Evolutionary conservation across 2,329 filamentous ascomycete species (phyloP).

Genomic region (Aureobasidium pullulans): DNA sequence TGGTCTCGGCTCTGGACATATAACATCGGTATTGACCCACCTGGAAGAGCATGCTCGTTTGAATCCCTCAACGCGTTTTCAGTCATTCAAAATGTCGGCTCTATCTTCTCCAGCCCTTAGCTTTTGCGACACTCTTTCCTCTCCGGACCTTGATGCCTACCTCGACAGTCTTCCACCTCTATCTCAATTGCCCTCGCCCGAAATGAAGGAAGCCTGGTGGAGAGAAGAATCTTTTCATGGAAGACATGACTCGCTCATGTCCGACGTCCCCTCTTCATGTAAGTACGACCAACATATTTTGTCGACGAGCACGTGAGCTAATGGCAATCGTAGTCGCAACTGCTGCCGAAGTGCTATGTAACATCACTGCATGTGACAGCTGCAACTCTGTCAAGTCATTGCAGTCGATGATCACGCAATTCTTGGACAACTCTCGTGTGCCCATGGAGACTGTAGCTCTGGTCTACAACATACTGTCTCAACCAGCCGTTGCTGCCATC

Average conservation of each 20-base stretch:
- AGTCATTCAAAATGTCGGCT: not conserved
- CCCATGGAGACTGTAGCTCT: constrained; percentile 24
- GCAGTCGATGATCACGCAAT: constrained; percentile 16
- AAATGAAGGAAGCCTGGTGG: constrained; percentile 18
- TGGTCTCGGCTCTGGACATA: constrained; percentile 9
- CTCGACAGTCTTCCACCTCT: constrained; percentile 23
- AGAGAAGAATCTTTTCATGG: constrained; percentile 19
- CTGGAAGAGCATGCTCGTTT: constrained; percentile 5
- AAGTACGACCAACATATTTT: not conserved
- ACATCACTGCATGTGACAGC: constrained; percentile 3
- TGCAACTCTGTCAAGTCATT: constrained; percentile 7
- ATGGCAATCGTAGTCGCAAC: not conserved
- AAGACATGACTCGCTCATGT: constrained; percentile 16
- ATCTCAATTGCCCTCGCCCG: constrained; percentile 26
- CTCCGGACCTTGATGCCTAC: constrained; percentile 27
- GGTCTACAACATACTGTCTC: constrained; percentile 24
- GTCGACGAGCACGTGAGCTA: not conserved
- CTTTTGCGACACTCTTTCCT: constrained; percentile 24
- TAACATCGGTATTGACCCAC: constrained; percentile 3
- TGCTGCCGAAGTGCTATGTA: constrained; percentile 2
- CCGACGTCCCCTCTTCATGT: constrained; percentile 10
- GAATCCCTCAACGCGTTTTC: not conserved
- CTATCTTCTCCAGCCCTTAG: constrained; percentile 26
- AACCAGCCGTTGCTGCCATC: constrained; percentile 14
- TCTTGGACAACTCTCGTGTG: constrained; percentile 22